phyloP scores from a whole-genome alignment of 192 early-diverging fungal genomes.

The Backusella morwellensis region DNA sequence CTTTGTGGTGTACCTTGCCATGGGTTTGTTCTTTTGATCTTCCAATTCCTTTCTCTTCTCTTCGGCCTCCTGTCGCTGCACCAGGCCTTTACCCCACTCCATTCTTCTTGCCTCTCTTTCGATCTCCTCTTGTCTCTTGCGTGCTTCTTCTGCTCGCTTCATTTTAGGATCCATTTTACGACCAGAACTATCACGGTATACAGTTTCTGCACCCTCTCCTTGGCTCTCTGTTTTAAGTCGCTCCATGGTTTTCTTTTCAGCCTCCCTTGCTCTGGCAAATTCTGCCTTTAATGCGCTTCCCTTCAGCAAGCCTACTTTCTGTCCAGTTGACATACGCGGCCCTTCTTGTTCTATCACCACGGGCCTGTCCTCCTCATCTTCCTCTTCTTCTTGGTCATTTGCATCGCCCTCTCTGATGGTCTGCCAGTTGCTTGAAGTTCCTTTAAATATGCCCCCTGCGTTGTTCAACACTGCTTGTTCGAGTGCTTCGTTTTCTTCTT shows the following conservation, averaged over 20 bases:
- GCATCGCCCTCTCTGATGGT: constrained; percentile 19
- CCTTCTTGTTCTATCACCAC: constrained; percentile 22
- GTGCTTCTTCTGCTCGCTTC: constrained; percentile 32
- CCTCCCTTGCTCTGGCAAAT: constrained; percentile 13
- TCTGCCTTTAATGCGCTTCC: constrained; percentile 29
- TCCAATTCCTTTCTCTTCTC: constrained; percentile 34
- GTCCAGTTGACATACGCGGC: constrained; percentile 35
- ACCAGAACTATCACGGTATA: constrained; percentile 36
- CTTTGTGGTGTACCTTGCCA: constrained; percentile 45
- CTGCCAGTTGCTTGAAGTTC: constrained; percentile 22
- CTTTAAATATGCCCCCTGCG: constrained; percentile 7
- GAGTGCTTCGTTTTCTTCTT: constrained; percentile 15
- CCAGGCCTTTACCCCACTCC: constrained; percentile 60
- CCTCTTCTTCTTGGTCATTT: constrained; percentile 9
- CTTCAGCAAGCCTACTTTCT: constrained; percentile 30
- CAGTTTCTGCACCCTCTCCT: constrained; percentile 28
- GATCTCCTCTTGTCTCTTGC: constrained; percentile 34
- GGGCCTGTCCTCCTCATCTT: constrained; percentile 32
- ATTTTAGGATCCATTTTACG: constrained; percentile 30
- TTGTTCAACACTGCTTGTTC: not conserved
- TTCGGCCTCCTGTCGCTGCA: constrained; percentile 47
- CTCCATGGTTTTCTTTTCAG: constrained; percentile 13
- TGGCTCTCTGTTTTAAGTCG: constrained; percentile 3
- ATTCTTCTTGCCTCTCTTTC: constrained; percentile 51
- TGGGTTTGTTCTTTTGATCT: constrained; percentile 47